Base-by-base conservation (phyloP, 257 asterid species). In the Nicotiana knightiana region DNA sequence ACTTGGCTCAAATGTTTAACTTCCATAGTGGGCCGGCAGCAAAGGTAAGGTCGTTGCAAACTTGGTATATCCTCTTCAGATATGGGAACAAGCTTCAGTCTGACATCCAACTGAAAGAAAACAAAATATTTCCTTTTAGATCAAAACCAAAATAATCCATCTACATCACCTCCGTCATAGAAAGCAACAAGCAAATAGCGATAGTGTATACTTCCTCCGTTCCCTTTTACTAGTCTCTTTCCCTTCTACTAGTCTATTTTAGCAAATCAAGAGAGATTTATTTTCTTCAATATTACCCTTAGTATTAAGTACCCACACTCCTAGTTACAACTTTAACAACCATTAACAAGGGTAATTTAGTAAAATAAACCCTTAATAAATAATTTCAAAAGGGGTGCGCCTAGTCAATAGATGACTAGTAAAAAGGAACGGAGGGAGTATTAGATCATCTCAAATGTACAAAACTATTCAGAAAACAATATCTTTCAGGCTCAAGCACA, bases 1-100 rank as follows among this genome's bases (percentile, higher is more conserved):
- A 93, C 99, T 88, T 93, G 97, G 88, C 95, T 89, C 80, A 95
- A 84, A 82, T 93, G 96, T 81, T 86, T 86, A 79, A 95, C 93
- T 12, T 97, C 85, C 76, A 88, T 82, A 51, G 90, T 86, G 12
- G 92, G 88, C 84, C 89, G 91, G 88, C 99, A 93, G 89, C 90
- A 87, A 61, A 95, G 90, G 81, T 89, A 91, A 55, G 99, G 97
- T 57, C 96, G 90, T 86, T 92, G 91, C 93, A 95, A 88, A 87
- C 85, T 90, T 82, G 97, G 97, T 80, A 93, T 88, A 81, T 84
- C 91, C 86, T 91, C 90, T 84, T 89, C 90, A 4, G 90, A 85
- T 85, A 91, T 82, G 2, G 98, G 88, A 80, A 95, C 90, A 51
- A 95, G 92, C 86, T 87, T 84, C 76, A 95, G 88, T 61, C 91